A percentile compares a stretch with the other conserved stretches of the same genome.
Conservation (phyloP, 768 basidiomycete species). For the Tulasnella sp. region DNA sequence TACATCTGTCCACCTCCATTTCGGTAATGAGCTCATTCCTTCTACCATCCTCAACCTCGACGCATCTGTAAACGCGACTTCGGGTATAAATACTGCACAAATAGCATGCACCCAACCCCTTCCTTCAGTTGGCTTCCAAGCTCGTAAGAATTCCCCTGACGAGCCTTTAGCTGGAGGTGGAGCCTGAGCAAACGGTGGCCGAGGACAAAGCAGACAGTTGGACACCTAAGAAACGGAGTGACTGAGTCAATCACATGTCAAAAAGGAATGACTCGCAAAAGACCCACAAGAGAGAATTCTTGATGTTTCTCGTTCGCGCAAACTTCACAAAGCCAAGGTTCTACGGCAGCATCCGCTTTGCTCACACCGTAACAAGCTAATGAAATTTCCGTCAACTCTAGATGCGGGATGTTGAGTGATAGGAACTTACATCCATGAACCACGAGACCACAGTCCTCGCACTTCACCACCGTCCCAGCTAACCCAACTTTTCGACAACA, state of each 20-base stretch:
- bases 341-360: slow-evolving; percentile 36
- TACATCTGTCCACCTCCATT: slow-evolving; percentile 12
- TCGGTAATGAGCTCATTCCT: slow-evolving; percentile 44
- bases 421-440: slow-evolving; percentile 57
- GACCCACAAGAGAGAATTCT: slow-evolving; percentile 65
- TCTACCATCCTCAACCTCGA: slow-evolving; percentile 64
- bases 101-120: slow-evolving; percentile 86
- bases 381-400: slow-evolving; percentile 10
- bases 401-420: no score
- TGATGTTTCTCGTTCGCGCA: slow-evolving; percentile 72
- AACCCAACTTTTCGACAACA: slow-evolving; percentile 67
- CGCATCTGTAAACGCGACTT: slow-evolving; percentile 71
- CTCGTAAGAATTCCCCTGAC: slow-evolving; percentile 42
- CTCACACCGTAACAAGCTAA: slow-evolving; percentile 56
- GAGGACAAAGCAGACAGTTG: slow-evolving; percentile 79
- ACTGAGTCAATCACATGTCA: slow-evolving; percentile 7
- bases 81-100: slow-evolving; percentile 78
- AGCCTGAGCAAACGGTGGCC: slow-evolving; percentile 20
- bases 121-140: slow-evolving; percentile 83
- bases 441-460: slow-evolving; percentile 63
- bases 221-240: slow-evolving; percentile 40
- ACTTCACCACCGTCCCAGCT: slow-evolving; percentile 63
- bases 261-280: slow-evolving; percentile 5
- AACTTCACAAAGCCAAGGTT: slow-evolving; percentile 76
- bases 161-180: slow-evolving; percentile 5